A percentile compares a stretch with the other conserved stretches of the same genome.
Evolutionary conservation across 129 eudicot genomes (phyloP).

Genomic region (Logfia minima): DNA sequence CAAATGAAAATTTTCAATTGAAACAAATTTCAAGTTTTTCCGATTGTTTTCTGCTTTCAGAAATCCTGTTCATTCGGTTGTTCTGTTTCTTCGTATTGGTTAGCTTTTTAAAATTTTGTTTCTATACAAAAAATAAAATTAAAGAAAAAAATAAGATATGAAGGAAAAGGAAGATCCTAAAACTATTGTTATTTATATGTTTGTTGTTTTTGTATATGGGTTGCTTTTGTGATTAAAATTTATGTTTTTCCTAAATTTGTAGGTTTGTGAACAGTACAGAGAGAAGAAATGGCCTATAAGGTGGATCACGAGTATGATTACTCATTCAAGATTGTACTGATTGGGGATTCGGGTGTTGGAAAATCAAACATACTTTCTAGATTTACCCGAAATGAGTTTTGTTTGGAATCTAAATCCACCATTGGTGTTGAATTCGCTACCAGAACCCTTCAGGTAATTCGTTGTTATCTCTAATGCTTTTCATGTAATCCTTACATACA

Average conservation of each 20-base stretch:
- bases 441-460: slow-evolving; percentile 72
- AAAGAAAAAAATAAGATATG: not conserved
- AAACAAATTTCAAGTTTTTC: slow-evolving; percentile 1
- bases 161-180: not conserved
- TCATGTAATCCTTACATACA: not conserved
- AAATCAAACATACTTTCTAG: slow-evolving; percentile 88
- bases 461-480: not conserved
- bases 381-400: slow-evolving; percentile 84
- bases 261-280: slow-evolving; percentile 30
- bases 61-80: slow-evolving; percentile 46
- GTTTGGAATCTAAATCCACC: slow-evolving; percentile 92
- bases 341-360: slow-evolving; percentile 96
- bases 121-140: not conserved
- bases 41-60: slow-evolving; percentile 28
- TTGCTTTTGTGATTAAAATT: slow-evolving; percentile 1
- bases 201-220: not conserved
- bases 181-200: not conserved
- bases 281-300: slow-evolving; percentile 72
- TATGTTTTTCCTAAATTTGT: not conserved
- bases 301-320: slow-evolving; percentile 94
- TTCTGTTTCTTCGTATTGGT: slow-evolving; percentile 40
- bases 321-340: slow-evolving; percentile 76
- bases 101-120: not conserved
- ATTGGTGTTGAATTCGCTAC: slow-evolving; percentile 97
- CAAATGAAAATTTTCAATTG: not conserved